Evolutionary conservation across 495 filamentous ascomycete species (phyloP), one percentile per base, ranked within the genome.

Genomic region (Cenococcum geophilum): DNA sequence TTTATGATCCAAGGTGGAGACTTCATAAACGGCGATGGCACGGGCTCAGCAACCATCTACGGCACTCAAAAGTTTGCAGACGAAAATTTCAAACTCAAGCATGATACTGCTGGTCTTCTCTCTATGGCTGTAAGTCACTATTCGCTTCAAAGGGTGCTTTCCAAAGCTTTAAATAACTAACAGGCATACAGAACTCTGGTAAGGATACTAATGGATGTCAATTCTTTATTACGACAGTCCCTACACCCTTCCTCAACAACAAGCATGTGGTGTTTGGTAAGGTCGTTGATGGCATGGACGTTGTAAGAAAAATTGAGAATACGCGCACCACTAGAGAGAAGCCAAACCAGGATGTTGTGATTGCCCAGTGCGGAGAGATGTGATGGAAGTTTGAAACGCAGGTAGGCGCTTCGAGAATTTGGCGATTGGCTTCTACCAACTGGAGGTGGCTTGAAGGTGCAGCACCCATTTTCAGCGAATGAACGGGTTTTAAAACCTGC

Each of bases 1-100:
- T 97, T 97, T 74, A 97, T 98, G 92, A 81, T 89, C 65, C 95
- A 97, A 76, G 95, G 95, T 36, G 93, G 95, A 54, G 95, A 98
- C 74, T 97, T 98, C 76, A 73, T 97, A 59, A 89, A 96, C 70
- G 91, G 92, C 43, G 87, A 97, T 72, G 95, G 95, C 12, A 95
- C 87, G 1, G 93, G 93, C 3, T 88, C 83, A n/a, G 45, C 37
- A 21, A 63, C 66, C 43, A 69, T 69, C 42, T 69, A 63, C 22
- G 66, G 66, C 42, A 35, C 47, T 9, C 35, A 57, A 23, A 68
- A 65, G 32, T 97, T 97, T 67, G 80, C 83, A 4, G 95, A 98
- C 71, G 93, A 98, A 76, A 93, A 92, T 64, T 97, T 97, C 71
- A 75, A 70, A 4, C 67, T 92, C 45, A 88, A 83, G 68, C 92